These are phyloP conservation scores for Singerocomus rubriflavus DNA, from an alignment of 1,284 basidiomycete species.

Conservation along the genomic window DNA sequence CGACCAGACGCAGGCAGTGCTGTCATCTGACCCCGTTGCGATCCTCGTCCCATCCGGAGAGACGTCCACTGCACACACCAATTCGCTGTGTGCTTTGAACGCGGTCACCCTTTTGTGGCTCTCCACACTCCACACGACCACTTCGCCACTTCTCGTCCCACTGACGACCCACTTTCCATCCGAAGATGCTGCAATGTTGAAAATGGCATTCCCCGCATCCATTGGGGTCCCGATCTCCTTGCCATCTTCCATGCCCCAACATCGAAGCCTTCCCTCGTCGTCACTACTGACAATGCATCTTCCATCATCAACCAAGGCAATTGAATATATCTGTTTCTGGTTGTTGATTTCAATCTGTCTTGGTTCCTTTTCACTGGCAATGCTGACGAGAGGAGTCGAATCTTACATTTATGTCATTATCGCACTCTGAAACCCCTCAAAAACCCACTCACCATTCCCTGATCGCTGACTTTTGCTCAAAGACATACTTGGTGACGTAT, in stretches of 20 bases:
- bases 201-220: not conserved
- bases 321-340: not conserved
- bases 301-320: constrained; percentile 2
- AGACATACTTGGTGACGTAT: no score
- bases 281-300: constrained; percentile 4
- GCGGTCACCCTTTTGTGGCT: not conserved
- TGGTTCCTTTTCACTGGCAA: not conserved
- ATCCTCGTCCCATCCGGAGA: constrained; percentile 8
- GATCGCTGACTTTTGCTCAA: no score
- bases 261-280: not conserved
- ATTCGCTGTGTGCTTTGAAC: not conserved
- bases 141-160: constrained; percentile 2
- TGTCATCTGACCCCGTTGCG: constrained; percentile 9
- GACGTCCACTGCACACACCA: constrained; percentile 7
- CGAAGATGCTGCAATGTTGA: constrained; percentile 4
- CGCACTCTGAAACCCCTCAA: no score
- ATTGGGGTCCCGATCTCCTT: constrained; percentile 6
- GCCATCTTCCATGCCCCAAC: constrained; percentile 9
- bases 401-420: no score
- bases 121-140: constrained; percentile 8
- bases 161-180: constrained; percentile 14
- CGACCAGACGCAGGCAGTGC: constrained; percentile 9
- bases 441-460: no score
- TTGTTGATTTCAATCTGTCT: constrained; percentile 1
- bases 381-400: no score